Evolutionary conservation across 2,329 filamentous ascomycete species (phyloP).

Genomic region (Hymenoscyphus linearis): DNA sequence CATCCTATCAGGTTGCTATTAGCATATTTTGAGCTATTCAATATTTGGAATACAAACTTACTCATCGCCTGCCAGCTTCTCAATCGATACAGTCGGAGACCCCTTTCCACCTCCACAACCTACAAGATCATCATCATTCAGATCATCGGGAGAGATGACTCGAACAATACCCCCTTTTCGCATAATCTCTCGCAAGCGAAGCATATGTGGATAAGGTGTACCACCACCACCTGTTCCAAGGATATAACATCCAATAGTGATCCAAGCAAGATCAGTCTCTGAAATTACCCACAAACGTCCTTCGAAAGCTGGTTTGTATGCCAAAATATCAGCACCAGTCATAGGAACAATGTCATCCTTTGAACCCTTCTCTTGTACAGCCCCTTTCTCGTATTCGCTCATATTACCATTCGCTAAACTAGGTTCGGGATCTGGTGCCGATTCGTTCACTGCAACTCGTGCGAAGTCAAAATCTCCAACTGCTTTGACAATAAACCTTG

Average conservation of each 20-base stretch:
- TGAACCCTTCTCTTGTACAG: slow-evolving; percentile 40
- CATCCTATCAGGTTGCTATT: slow-evolving; percentile 18
- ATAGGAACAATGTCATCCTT: slow-evolving; percentile 50
- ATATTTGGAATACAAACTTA: slow-evolving; percentile 34
- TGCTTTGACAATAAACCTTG: slow-evolving; percentile 21
- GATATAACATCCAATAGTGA: slow-evolving; percentile 43
- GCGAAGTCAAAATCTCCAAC: slow-evolving; percentile 44
- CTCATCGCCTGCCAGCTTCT: slow-evolving; percentile 39
- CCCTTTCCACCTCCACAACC: slow-evolving; percentile 42
- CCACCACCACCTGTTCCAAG: slow-evolving; percentile 44
- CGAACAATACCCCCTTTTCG: slow-evolving; percentile 45
- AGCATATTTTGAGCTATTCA: slow-evolving; percentile 48
- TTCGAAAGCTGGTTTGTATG: slow-evolving; percentile 41
- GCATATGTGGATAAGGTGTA: slow-evolving; percentile 45
- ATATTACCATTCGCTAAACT: slow-evolving; percentile 14
- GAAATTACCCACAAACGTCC: slow-evolving; percentile 38
- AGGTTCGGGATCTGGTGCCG: not conserved
- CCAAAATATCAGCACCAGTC: slow-evolving; percentile 46
- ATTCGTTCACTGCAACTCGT: not conserved
- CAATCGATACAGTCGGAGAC: slow-evolving; percentile 39
- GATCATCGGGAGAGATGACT: slow-evolving; percentile 45
- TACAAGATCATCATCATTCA: slow-evolving; percentile 41
- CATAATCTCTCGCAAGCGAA: slow-evolving; percentile 47
- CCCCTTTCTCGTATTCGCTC: slow-evolving; percentile 27
- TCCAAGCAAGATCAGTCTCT: slow-evolving; percentile 40